Percentiles rank a stretch among this genome's conserved stretches.
These are phyloP conservation scores for Gypsophila paniculata DNA, from an alignment of 179 eudicot species.

Conservation along the genomic window DNA sequence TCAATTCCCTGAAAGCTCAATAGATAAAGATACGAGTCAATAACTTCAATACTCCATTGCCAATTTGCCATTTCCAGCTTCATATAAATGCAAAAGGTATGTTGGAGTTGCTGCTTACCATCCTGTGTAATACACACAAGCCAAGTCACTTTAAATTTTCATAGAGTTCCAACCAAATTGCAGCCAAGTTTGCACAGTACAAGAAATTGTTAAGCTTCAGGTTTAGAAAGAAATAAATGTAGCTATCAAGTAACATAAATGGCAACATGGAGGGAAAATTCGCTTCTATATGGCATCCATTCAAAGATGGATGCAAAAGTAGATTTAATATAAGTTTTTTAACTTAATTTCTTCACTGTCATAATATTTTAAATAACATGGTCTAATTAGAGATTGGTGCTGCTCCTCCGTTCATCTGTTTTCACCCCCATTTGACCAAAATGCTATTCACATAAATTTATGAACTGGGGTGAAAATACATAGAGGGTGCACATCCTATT, in stretches of 20 bases:
- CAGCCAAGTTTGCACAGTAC: slow-evolving; percentile 21
- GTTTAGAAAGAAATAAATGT: no score
- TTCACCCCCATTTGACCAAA: no score
- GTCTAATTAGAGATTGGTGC: background rate
- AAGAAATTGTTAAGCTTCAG: slow-evolving; percentile 13
- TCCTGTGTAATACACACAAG: slow-evolving; percentile 48
- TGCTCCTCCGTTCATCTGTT: background rate
- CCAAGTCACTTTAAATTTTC: slow-evolving; percentile 30
- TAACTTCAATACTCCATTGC: slow-evolving; percentile 5
- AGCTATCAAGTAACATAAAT: slow-evolving; percentile 6
- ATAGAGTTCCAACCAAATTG: slow-evolving; percentile 37
- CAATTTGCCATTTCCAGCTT: background rate
- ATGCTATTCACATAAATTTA: no score
- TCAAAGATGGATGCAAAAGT: background rate
- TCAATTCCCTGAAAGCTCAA: slow-evolving; percentile 69
- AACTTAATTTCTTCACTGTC: background rate
- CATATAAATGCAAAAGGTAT: slow-evolving; percentile 1
- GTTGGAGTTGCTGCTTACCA: slow-evolving; percentile 51
- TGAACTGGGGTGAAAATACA: no score
- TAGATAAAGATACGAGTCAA: slow-evolving; percentile 5
- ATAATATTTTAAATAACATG: background rate
- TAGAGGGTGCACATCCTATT: background rate
- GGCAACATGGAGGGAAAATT: background rate
- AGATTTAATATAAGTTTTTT: background rate
- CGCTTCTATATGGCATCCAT: background rate